Conservation (phyloP, 345 rosid genomes). For the Hevea brasiliensis region DNA sequence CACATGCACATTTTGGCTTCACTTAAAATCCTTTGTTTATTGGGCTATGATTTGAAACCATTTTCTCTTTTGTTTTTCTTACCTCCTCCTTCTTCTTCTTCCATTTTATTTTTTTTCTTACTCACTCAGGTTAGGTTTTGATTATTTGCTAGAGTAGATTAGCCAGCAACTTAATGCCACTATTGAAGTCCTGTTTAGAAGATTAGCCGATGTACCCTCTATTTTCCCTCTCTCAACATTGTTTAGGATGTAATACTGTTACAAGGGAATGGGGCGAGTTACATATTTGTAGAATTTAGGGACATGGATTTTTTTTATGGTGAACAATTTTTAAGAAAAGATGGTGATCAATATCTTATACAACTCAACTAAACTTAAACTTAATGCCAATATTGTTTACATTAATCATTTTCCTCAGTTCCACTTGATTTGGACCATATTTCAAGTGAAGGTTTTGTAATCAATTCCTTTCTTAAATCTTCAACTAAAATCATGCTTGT, state of each 20-base stretch:
- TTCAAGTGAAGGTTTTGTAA: neutral
- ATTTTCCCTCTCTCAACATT: neutral
- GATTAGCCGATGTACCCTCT: neutral
- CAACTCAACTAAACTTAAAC: neutral
- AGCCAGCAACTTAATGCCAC: neutral
- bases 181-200: neutral
- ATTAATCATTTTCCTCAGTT: neutral
- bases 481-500: neutral
- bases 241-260: neutral
- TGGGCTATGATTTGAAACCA: neutral
- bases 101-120: too few species aligned
- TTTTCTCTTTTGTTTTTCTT: neutral
- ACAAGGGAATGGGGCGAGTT: neutral
- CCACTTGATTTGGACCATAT: neutral
- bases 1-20: neutral
- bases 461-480: neutral
- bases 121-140: too few species aligned
- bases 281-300: neutral
- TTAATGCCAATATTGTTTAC: neutral
- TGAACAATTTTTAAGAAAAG: neutral
- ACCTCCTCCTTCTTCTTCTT: too few species aligned
- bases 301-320: neutral
- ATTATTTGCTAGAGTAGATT: neutral
- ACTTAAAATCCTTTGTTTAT: too few species aligned
- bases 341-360: neutral